Base-by-base conservation (phyloP, 352 stramenopile species). In the Phytophthora tentaculata region DNA sequence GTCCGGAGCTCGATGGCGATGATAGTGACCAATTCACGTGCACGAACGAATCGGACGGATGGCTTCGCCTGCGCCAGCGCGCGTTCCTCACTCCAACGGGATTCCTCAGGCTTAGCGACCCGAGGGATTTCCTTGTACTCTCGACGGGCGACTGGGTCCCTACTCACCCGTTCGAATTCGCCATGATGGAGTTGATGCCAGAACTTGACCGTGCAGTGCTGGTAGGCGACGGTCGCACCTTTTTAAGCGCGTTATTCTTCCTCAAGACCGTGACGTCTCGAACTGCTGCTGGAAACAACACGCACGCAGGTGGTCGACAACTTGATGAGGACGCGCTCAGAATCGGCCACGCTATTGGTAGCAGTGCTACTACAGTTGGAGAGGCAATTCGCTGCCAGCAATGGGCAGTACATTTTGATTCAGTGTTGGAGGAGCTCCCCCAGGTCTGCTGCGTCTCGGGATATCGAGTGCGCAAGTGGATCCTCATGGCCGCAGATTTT, bases 361-460 rank as follows among this genome's bases (percentile, higher is more conserved):
- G 79, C 56, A 24, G 44, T 20, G 82, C 79, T 5, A 80, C 69
- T 19, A 93, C 81, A 0, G 77, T 95, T 26, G 56, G 59, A 1
- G 86, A 93, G 12, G 84, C 85, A 9, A 83, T 92, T 55, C 78
- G 76, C 29, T 93, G 83, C 51, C 84, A 90, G 63, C 68, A 75
- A 3, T 95, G 84, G 84, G 84, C 86, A 19, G 78, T 93, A 41
- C 84, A 92, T 61, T 90, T 95, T 45, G 86, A 95, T 65, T 58
- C 69, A 5, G 67, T 86, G 54, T 64, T 95, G 10, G 83, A 92
- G 23, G 35, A 77, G 12, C 71, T 93, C 3, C 76, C 80, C 0
- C 23, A 61, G 8, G 56, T 75, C 7, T 84, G 84, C 48, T 73
- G 69, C 1, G 61, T 94, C n/a, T 90, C 86, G 0, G 82, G 81